These are phyloP conservation scores for Hirsutella minnesotensis DNA, from an alignment of 2,329 filamentous ascomycete genomes.

Conservation along the genomic window DNA sequence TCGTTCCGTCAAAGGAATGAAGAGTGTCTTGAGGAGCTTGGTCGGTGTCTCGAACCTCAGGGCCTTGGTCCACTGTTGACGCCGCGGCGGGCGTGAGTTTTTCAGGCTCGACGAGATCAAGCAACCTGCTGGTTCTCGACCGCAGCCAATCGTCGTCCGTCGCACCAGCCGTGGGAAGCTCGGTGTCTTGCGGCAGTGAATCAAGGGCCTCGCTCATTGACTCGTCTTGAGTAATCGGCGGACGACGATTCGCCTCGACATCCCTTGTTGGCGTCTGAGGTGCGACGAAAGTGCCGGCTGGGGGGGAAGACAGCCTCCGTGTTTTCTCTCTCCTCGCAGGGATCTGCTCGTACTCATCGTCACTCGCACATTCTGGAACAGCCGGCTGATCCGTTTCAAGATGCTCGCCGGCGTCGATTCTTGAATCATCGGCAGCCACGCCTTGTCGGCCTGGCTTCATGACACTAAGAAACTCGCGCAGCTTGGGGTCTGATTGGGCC, in stretches of 20 bases:
- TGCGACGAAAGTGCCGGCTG: conserved; percentile 4
- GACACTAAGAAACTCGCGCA: conserved; percentile 75
- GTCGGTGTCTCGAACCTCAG: conserved; percentile 7
- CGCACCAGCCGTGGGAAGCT: conserved; percentile 26
- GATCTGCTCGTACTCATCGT: conserved; percentile 63
- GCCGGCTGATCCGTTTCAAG: conserved; percentile 18
- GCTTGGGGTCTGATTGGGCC: conserved; percentile 59
- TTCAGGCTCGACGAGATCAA: conserved; percentile 73
- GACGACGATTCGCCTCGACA: conserved; percentile 1
- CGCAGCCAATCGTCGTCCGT: conserved; percentile 88
- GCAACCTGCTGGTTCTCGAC: conserved; percentile 72
- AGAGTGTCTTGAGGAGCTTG: conserved; percentile 9
- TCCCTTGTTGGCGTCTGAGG: conserved; percentile 5
- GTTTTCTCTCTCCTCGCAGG: conserved; percentile 40
- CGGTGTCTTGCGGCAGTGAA: conserved; percentile 12
- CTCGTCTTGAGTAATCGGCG: conserved; percentile 2
- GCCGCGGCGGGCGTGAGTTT: conserved; percentile 26
- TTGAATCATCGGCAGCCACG: conserved; percentile 19
- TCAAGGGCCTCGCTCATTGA: conserved; percentile 8
- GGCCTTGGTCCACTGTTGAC: conserved; percentile 3
- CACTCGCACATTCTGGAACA: conserved; percentile 47
- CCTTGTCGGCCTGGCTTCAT: conserved; percentile 49
- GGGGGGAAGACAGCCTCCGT: conserved; percentile 18
- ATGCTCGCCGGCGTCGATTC: conserved; percentile 9
- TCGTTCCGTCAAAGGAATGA: conserved; percentile 14